Percentiles rank a stretch among this genome's conserved stretches.
phyloP scores from a whole-genome alignment of 805 yeast genomes.

The Candida ficus region DNA sequence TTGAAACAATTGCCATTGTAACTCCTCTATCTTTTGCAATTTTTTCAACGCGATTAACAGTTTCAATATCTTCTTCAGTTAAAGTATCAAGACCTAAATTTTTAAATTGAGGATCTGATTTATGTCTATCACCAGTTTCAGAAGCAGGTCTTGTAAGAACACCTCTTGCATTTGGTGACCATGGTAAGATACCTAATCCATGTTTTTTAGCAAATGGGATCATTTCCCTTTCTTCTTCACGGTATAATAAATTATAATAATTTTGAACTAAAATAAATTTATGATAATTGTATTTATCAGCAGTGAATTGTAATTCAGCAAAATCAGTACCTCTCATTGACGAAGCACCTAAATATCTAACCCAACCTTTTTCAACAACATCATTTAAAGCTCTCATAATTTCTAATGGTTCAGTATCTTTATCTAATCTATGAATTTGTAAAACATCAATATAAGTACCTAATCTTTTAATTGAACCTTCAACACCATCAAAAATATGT shows the following conservation, averaged over 20 bases:
- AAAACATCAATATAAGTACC: conserved; percentile 50
- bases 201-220: conserved; percentile 47
- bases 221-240: conserved; percentile 67
- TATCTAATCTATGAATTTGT: conserved; percentile 55
- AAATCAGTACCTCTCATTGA: conserved; percentile 54
- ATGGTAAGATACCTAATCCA: conserved; percentile 54
- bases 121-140: conserved; percentile 12
- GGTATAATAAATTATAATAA: conserved; percentile 47
- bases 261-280: conserved; percentile 59
- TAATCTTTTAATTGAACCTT: conserved; percentile 37
- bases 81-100: no score
- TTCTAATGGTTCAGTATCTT: conserved; percentile 43
- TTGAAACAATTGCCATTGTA: conserved; percentile 48
- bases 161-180: conserved; percentile 58
- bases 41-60: conserved; percentile 49
- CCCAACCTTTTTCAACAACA: conserved; percentile 39
- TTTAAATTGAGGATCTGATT: no score
- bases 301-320: conserved; percentile 47
- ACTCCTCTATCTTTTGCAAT: conserved; percentile 41
- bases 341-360: conserved; percentile 60
- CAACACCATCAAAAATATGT: conserved; percentile 39
- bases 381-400: conserved; percentile 51
- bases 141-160: conserved; percentile 45
- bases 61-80: conserved; percentile 20
- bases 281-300: conserved; percentile 52